Conservation (phyloP, 2,329 filamentous ascomycete genomes). For the Colletotrichum simmondsii region DNA sequence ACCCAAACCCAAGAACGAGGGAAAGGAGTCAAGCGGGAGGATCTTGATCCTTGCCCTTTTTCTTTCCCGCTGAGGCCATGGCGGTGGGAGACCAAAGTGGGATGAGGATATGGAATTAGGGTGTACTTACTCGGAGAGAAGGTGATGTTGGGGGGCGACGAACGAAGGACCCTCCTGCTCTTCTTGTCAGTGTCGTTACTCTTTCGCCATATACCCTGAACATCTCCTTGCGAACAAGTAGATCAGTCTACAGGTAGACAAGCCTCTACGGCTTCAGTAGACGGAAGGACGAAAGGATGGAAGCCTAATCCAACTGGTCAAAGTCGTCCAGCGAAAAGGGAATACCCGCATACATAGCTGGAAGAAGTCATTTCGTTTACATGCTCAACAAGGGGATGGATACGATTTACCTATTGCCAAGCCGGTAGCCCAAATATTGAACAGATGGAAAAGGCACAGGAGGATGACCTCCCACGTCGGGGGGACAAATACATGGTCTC, state of each 20-base stretch:
- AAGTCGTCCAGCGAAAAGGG: background rate
- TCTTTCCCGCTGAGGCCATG: background rate
- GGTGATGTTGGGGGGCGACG: background rate
- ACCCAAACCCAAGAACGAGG: conserved; percentile 5
- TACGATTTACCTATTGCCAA: background rate
- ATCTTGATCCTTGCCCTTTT: conserved; percentile 21
- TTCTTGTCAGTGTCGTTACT: background rate
- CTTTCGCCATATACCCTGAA: background rate
- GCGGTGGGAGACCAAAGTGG: background rate
- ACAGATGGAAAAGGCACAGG: background rate
- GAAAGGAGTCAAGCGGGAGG: conserved; percentile 31
- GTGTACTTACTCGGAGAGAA: background rate
- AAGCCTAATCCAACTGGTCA: background rate
- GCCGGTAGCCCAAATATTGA: background rate
- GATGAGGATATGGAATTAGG: background rate
- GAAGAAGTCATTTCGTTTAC: background rate
- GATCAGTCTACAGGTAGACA: background rate
- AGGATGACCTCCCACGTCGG: background rate
- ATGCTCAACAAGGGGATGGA: background rate
- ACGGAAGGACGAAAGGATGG: background rate
- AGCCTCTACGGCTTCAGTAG: background rate
- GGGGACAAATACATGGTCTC: background rate
- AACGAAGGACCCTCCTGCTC: background rate
- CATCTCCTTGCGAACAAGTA: background rate
- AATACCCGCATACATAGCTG: background rate